Conservation (phyloP, 768 basidiomycete species). For the Lanmaoa pseudosensibilis region DNA sequence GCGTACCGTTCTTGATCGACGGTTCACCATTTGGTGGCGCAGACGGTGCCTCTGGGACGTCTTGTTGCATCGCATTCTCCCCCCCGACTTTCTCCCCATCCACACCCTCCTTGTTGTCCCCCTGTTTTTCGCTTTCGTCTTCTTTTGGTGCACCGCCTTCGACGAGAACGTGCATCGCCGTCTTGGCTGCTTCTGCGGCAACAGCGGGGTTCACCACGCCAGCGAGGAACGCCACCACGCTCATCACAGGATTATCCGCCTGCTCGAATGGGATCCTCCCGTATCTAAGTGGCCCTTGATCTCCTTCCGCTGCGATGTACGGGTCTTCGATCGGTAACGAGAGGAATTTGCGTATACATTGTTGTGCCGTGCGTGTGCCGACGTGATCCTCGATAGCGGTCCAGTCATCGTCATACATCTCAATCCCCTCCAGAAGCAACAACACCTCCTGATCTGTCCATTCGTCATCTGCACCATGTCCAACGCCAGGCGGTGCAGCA, state of each 20-base stretch:
- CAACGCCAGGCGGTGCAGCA: constrained; percentile 31
- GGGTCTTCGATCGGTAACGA: constrained; percentile 96
- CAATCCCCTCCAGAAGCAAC: constrained; percentile 89
- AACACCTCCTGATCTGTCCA: constrained; percentile 94
- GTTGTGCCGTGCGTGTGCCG: constrained; percentile 85
- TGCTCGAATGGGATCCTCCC: constrained; percentile 88
- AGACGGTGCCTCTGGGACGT: constrained; percentile 17
- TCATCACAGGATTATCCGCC: constrained; percentile 97
- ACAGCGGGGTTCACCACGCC: constrained; percentile 88
- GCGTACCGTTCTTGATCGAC: constrained; percentile 16
- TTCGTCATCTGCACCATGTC: constrained; percentile 51
- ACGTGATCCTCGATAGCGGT: constrained; percentile 90
- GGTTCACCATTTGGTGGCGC: constrained; percentile 12
- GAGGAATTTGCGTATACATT: constrained; percentile 94
- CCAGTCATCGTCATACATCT: constrained; percentile 99
- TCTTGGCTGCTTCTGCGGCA: constrained; percentile 92
- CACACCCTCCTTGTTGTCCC: constrained; percentile 34
- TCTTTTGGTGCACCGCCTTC: constrained; percentile 52
- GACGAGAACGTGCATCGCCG: constrained; percentile 79
- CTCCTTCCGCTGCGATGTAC: constrained; percentile 76
- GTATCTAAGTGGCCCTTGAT: constrained; percentile 73
- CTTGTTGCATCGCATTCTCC: constrained; percentile 39
- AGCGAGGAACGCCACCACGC: constrained; percentile 95
- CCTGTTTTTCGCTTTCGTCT: constrained; percentile 25
- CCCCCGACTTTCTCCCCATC: constrained; percentile 42